Conservation (phyloP, 306 rosid genomes). For the Carpinus fangiana region DNA sequence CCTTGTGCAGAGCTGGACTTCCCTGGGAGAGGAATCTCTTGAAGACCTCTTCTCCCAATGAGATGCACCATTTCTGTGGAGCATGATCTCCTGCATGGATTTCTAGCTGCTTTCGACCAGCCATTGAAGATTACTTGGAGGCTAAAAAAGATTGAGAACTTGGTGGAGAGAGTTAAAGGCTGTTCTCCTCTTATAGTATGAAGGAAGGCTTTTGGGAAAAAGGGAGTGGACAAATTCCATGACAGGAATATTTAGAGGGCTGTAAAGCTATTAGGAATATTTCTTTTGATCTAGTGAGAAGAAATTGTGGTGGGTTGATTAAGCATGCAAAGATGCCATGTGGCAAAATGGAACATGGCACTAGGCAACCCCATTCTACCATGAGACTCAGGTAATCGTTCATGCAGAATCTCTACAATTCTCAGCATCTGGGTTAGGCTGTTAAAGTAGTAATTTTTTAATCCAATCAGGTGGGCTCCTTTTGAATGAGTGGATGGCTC, state of each 20-base stretch:
- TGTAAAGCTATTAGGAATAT: conserved; percentile 72
- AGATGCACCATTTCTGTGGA: conserved; percentile 74
- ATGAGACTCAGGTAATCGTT: conserved; percentile 26
- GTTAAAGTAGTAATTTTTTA: too few species aligned
- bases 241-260: conserved; percentile 55
- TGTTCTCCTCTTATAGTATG: conserved; percentile 53
- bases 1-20: conserved; percentile 53
- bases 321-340: conserved; percentile 30
- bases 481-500: too few species aligned
- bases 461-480: too few species aligned
- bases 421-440: neutral
- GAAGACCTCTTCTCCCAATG: conserved; percentile 77
- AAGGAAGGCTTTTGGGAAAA: conserved; percentile 37
- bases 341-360: conserved; percentile 36
- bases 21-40: conserved; percentile 56
- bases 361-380: conserved; percentile 26
- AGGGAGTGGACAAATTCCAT: conserved; percentile 63
- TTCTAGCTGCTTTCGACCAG: conserved; percentile 59
- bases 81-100: conserved; percentile 63
- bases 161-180: conserved; percentile 40
- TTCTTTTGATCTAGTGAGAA: conserved; percentile 32
- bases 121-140: conserved; percentile 20
- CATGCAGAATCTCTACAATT: conserved; percentile 26
- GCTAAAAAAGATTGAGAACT: conserved; percentile 16
- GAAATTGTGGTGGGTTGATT: conserved; percentile 43